Evolutionary conservation across 768 basidiomycete species (phyloP).

Genomic region (Mycena vulgaris): DNA sequence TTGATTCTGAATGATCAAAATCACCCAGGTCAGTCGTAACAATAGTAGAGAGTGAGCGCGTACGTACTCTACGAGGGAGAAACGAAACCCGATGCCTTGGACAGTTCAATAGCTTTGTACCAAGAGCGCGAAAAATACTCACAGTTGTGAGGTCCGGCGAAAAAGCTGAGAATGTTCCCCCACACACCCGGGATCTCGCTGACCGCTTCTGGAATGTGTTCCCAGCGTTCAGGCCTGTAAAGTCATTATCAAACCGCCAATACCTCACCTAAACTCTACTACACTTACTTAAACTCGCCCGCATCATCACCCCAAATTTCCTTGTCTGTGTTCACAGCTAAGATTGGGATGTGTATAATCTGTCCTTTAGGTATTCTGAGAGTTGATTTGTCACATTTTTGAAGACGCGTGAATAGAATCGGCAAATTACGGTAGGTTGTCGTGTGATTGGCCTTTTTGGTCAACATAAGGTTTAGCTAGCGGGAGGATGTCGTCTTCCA

Average conservation of each 20-base stretch:
- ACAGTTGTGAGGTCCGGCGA: constrained; percentile 62
- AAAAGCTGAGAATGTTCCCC: constrained; percentile 68
- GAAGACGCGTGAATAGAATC: too few species aligned
- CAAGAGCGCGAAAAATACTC: too few species aligned
- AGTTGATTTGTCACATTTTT: too few species aligned
- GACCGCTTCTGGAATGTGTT: not conserved
- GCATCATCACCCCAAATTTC: constrained; percentile 38
- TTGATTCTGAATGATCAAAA: not conserved
- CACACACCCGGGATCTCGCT: not conserved
- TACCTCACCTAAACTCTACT: too few species aligned
- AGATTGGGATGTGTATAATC: not conserved
- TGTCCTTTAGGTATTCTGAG: not conserved
- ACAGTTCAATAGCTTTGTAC: too few species aligned
- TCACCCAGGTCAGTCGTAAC: not conserved
- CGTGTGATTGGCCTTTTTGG: not conserved
- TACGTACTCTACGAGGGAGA: not conserved
- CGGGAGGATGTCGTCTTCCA: not conserved
- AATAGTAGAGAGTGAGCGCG: not conserved
- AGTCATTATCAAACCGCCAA: not conserved
- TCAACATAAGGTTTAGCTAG: not conserved
- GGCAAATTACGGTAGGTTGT: not conserved
- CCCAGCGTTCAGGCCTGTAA: not conserved
- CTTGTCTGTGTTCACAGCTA: not conserved
- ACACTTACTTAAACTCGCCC: not conserved
- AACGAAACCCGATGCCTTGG: not conserved